Conservation (phyloP, 2,329 filamentous ascomycete species). For the Aspergillus viridinutans region DNA sequence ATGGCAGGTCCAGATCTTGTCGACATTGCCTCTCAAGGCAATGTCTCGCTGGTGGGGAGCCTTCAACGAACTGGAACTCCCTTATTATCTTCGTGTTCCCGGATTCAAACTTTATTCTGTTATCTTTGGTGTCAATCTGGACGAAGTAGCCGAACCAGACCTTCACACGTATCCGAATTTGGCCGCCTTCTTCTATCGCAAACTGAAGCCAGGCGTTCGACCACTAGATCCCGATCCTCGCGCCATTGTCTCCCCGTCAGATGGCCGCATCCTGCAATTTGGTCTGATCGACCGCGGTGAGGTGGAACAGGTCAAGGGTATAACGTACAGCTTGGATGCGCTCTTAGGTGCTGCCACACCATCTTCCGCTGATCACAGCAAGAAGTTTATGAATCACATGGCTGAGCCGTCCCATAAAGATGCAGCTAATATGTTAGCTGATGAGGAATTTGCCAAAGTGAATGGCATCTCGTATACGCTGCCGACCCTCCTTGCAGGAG, state of each 20-base stretch:
- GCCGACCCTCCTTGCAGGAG: constrained; percentile 77
- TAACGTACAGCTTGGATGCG: constrained; percentile 95
- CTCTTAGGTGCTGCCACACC: constrained; percentile 66
- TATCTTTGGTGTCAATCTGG: constrained; percentile 85
- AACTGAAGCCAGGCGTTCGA: constrained; percentile 79
- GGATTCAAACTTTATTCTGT: constrained; percentile 90
- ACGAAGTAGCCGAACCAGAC: constrained; percentile 83
- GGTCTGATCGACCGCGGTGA: constrained; percentile 88
- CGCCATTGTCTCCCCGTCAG: constrained; percentile 80
- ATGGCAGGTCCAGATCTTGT: constrained; percentile 94
- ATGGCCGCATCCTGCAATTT: constrained; percentile 87
- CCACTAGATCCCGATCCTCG: constrained; percentile 78
- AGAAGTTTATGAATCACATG: constrained; percentile 31
- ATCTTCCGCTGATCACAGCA: constrained; percentile 36
- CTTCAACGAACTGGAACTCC: constrained; percentile 86
- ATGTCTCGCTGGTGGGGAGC: constrained; percentile 83
- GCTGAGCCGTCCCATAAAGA: constrained; percentile 35
- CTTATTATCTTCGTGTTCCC: constrained; percentile 80
- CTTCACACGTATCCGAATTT: constrained; percentile 88
- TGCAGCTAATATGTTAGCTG: constrained; percentile 66
- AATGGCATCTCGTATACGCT: constrained; percentile 96
- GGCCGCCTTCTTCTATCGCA: constrained; percentile 94
- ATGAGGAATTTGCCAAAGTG: constrained; percentile 89
- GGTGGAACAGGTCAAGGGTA: constrained; percentile 97
- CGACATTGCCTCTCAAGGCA: constrained; percentile 83